Percentiles rank a stretch among this genome's conserved stretches.
phyloP scores from a whole-genome alignment of 768 basidiomycete genomes.

The Hericium coralloides region DNA sequence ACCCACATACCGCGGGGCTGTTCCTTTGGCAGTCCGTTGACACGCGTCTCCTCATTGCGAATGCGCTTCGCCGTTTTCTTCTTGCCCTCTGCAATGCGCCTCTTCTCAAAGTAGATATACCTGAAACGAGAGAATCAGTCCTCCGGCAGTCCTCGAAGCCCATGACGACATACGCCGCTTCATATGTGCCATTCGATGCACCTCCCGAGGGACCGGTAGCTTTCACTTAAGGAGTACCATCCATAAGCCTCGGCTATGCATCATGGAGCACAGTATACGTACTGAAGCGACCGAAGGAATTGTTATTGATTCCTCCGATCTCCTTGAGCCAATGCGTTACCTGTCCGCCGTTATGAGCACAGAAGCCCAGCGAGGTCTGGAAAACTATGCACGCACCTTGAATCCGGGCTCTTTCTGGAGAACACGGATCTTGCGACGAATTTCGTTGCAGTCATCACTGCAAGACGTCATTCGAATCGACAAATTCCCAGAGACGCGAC shows the following conservation, averaged over 20 bases:
- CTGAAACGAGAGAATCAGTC: constrained; percentile 14
- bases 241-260: too few species aligned
- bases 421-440: constrained; percentile 35
- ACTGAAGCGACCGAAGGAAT: constrained; percentile 39
- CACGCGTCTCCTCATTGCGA: constrained; percentile 24
- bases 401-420: constrained; percentile 32
- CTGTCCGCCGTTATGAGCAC: constrained; percentile 16
- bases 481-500: background rate
- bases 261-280: constrained; percentile 8
- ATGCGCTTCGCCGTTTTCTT: constrained; percentile 34
- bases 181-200: constrained; percentile 36
- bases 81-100: constrained; percentile 37
- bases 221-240: constrained; percentile 27
- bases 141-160: background rate
- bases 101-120: constrained; percentile 41
- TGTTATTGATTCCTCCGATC: constrained; percentile 37
- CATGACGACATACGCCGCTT: constrained; percentile 28
- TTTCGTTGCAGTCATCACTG: constrained; percentile 38
- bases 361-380: background rate
- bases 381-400: constrained; percentile 24
- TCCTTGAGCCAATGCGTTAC: constrained; percentile 37
- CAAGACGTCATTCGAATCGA: background rate
- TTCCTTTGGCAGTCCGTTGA: constrained; percentile 22
- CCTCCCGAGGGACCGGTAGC: constrained; percentile 31
- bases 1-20: constrained; percentile 17